Conservation (phyloP, 2,329 filamentous ascomycete species). For the Verruconis gallopava region DNA sequence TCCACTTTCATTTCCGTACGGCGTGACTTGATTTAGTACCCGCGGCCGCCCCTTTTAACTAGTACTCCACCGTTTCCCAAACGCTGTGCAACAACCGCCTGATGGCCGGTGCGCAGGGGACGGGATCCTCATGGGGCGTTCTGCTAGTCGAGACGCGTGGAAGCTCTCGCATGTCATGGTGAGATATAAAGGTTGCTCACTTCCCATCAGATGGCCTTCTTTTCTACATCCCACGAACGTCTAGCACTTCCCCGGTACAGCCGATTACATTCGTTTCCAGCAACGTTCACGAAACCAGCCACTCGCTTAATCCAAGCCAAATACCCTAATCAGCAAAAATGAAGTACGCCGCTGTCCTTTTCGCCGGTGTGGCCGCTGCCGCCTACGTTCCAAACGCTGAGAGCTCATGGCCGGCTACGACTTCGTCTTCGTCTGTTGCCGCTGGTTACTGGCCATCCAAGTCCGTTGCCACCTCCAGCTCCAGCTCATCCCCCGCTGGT, state of each 20-base stretch:
- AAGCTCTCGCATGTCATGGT: background rate
- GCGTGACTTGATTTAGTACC: background rate
- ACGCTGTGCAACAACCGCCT: background rate
- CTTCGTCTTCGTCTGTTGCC: background rate
- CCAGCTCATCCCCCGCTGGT: background rate
- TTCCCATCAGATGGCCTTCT: constrained; percentile 9
- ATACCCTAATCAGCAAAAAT: constrained; percentile 24
- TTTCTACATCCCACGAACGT: constrained; percentile 22
- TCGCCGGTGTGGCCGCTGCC: constrained; percentile 18
- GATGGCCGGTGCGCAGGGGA: background rate
- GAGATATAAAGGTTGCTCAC: constrained; percentile 9
- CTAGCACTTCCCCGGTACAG: constrained; percentile 20
- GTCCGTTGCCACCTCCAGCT: background rate
- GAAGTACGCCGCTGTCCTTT: constrained; percentile 22
- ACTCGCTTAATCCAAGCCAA: constrained; percentile 12
- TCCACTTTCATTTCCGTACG: constrained; percentile 1
- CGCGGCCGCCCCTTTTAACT: background rate
- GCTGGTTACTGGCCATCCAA: background rate
- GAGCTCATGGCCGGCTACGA: background rate
- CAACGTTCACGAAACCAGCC: constrained; percentile 15
- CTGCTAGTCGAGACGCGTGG: background rate
- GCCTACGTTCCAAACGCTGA: background rate
- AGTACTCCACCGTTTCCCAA: background rate
- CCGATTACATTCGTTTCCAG: constrained; percentile 28
- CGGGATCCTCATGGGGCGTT: background rate